A percentile compares a stretch with the other conserved stretches of the same genome.
phyloP scores from a whole-genome alignment of 139 green algal species.

The Chlamydomonas sp. region DNA sequence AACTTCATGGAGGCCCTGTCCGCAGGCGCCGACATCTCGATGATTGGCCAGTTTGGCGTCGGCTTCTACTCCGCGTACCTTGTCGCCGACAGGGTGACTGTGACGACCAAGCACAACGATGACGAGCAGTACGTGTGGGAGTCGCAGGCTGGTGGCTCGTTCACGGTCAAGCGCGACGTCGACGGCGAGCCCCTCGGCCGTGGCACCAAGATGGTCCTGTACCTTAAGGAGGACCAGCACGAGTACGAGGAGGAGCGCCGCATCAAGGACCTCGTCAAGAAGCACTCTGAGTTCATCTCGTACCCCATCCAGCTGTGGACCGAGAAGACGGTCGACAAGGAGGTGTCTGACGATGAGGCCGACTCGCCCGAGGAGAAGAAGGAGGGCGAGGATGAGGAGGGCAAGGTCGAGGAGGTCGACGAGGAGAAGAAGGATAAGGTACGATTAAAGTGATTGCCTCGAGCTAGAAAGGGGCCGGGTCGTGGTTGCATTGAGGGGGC shows the following conservation, averaged over 20 bases:
- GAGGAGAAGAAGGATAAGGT: conserved; percentile 67
- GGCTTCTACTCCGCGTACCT: conserved; percentile 99
- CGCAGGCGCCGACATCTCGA: conserved; percentile 94
- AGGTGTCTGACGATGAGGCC: conserved; percentile 87
- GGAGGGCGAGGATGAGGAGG: conserved; percentile 55
- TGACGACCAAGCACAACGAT: conserved; percentile 98
- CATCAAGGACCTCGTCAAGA: conserved; percentile 99
- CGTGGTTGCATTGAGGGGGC: too few species aligned
- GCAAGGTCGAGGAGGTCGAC: conserved; percentile 77
- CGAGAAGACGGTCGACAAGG: conserved; percentile 97
- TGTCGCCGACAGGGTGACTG: conserved; percentile 84
- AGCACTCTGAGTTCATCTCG: conserved; percentile 99
- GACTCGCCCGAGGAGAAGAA: conserved; percentile 45
- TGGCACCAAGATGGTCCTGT: conserved; percentile 92
- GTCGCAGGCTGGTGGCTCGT: conserved; percentile 95
- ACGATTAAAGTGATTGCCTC: too few species aligned
- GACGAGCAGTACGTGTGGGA: conserved; percentile 99
- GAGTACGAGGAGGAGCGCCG: conserved; percentile 98
- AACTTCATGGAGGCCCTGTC: conserved; percentile 99
- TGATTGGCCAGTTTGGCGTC: conserved; percentile 99
- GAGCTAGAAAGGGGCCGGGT: too few species aligned
- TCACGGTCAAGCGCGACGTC: conserved; percentile 90
- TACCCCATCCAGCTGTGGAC: conserved; percentile 97
- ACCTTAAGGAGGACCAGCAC: conserved; percentile 92
- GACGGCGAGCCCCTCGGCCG: conserved; percentile 77